These are phyloP conservation scores for Arabis hirsuta DNA, from an alignment of 345 rosid species.

Conservation along the genomic window DNA sequence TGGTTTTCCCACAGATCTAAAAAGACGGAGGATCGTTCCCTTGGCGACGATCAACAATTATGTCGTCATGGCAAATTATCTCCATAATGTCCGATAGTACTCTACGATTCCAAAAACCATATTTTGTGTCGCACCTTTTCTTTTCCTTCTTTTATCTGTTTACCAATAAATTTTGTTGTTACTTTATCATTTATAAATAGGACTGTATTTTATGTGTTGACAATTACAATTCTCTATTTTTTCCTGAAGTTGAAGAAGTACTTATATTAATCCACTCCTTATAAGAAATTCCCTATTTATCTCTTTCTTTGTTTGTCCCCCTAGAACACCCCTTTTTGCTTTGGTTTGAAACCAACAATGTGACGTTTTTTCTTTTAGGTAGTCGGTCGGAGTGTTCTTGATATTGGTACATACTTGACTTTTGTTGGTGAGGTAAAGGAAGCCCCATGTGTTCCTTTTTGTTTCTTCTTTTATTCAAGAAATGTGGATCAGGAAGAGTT, in stretches of 20 bases:
- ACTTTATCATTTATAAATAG: too few relatives aligned
- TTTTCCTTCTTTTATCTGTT: too few relatives aligned
- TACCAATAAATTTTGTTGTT: too few relatives aligned
- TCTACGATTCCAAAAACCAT: neutral
- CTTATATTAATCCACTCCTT: too few relatives aligned
- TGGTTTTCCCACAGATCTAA: neutral
- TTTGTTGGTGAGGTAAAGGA: conserved; percentile 8
- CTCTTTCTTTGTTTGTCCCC: neutral
- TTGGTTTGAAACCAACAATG: neutral
- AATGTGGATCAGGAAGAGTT: too few relatives aligned
- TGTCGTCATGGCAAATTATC: neutral
- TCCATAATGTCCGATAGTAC: neutral
- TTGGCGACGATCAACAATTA: conserved; percentile 9
- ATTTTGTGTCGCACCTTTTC: neutral
- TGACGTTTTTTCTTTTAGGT: neutral
- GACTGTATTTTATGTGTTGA: too few relatives aligned
- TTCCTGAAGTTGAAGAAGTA: too few relatives aligned
- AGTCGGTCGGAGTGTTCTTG: neutral
- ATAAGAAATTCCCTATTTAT: too few relatives aligned
- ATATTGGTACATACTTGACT: conserved; percentile 19
- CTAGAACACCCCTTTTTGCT: neutral
- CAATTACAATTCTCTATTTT: too few relatives aligned
- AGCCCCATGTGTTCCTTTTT: neutral
- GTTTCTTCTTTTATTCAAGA: neutral
- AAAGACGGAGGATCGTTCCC: neutral